These are phyloP conservation scores for Talaromyces proteolyticus DNA, from an alignment of 495 filamentous ascomycete species.

Conservation along the genomic window DNA sequence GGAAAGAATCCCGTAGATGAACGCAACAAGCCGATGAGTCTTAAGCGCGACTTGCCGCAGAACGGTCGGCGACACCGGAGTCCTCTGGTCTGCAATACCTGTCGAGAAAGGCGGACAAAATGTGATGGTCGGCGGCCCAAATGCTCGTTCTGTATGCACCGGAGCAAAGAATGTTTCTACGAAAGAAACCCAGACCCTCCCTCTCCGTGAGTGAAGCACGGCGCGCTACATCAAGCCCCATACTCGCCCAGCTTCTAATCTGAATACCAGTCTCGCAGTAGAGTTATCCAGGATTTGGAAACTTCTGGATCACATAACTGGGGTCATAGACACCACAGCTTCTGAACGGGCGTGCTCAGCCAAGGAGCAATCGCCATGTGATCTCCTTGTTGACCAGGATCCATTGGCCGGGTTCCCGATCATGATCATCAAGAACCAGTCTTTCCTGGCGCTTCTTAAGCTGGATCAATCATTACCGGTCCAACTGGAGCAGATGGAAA, in stretches of 20 bases:
- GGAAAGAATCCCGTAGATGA: neutral
- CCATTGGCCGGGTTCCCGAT: slow-evolving; percentile 1
- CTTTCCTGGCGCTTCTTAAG: neutral
- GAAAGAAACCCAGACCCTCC: neutral
- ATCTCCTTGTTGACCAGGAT: neutral
- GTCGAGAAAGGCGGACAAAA: slow-evolving; percentile 2
- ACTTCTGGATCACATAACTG: neutral
- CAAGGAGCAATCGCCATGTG: neutral
- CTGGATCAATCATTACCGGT: neutral
- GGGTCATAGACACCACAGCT: neutral
- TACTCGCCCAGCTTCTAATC: neutral
- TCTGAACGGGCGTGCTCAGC: neutral
- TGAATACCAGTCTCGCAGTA: neutral
- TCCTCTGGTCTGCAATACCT: slow-evolving; percentile 1
- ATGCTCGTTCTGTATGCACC: slow-evolving; percentile 1
- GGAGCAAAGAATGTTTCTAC: slow-evolving; percentile 1
- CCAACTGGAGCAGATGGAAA: neutral
- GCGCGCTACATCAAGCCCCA: neutral
- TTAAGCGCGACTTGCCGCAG: neutral
- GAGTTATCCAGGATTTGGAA: slow-evolving; percentile 1
- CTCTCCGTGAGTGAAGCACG: neutral
- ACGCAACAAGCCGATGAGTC: neutral
- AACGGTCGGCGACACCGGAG: neutral
- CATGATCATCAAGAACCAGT: slow-evolving; percentile 1
- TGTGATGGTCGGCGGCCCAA: slow-evolving; percentile 1